Conservation (phyloP, 1,139 yeast species). For the Meyerozyma sp. region DNA sequence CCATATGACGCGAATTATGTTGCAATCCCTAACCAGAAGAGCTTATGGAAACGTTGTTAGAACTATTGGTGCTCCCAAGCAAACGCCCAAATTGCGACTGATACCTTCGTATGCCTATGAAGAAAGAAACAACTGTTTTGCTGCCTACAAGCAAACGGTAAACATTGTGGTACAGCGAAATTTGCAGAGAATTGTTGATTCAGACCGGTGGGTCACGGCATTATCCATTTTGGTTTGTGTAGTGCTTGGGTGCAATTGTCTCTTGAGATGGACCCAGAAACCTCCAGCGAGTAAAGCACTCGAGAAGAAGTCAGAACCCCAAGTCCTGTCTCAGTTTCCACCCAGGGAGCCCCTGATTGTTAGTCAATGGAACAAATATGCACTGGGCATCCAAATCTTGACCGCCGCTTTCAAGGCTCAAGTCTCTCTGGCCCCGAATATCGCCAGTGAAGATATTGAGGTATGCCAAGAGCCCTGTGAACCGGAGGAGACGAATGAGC, state of each 20-base stretch:
- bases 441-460: not conserved
- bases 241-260: too few relatives aligned
- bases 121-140: not conserved
- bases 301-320: not conserved
- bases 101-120: not conserved
- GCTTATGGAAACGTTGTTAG: not conserved
- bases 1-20: not conserved
- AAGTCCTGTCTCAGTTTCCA: too few relatives aligned
- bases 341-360: not conserved
- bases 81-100: not conserved
- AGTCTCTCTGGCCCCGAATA: not conserved
- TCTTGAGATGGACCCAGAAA: too few relatives aligned
- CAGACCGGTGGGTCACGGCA: not conserved
- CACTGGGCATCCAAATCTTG: not conserved
- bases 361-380: not conserved
- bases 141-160: not conserved
- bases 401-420: not conserved
- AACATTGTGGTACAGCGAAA: not conserved
- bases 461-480: not conserved
- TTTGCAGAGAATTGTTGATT: not conserved
- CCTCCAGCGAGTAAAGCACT: too few relatives aligned
- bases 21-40: not conserved
- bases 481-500: not conserved
- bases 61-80: not conserved
- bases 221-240: not conserved